Evolutionary conservation across 1,139 yeast species (phyloP), one percentile per base, ranked within the genome.

Genomic region (Blastobotrys raffinosifermentans): DNA sequence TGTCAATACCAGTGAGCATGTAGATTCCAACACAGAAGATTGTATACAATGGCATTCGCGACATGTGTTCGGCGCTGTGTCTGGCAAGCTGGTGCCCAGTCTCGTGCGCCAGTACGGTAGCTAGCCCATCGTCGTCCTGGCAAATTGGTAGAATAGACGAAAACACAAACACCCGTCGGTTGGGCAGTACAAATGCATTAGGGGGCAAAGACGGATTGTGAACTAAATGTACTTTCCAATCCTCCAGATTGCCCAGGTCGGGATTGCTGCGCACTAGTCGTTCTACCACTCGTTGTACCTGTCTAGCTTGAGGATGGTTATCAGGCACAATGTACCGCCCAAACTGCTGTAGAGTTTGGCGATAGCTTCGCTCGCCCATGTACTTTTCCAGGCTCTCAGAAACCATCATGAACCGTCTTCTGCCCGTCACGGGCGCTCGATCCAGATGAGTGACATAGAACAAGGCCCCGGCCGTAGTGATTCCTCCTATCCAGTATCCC

Each of bases 121-220:
- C 98, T 30, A 93, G 63, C 1, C 96, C 97, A 54, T 86, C 93
- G 38, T 86, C 93, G 55, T 85, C 78, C 26, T 67, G 64, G 56
- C 95, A 82, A 23, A 91, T 75, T 1, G 86, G 83, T 37, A 91
- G 60, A 36, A 93, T 85, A 14, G 85, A 77, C 34, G 81, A 71
- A 53, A 85, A 85, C 14, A 91, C 86, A 61, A 91, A 91, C 31
- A 93, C 94, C 60, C 89, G 89, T 9, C 98, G 98, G 43, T 93
- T 91, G 16, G 97, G 97, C 36, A 91, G 67, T 19, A 91, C 95
- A 61, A 93, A 91, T 2, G 98, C 98, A 61, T 91, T 91, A 2
- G 98, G 97, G 3, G 96, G 84, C 13, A 69, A 64, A 8, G 58
- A 62, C 4, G 80, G 78, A 50, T 81, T 84, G 46, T 80, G 72